Evolutionary conservation across 768 basidiomycete species (phyloP).

Genomic region (Tricholoma matsutake): DNA sequence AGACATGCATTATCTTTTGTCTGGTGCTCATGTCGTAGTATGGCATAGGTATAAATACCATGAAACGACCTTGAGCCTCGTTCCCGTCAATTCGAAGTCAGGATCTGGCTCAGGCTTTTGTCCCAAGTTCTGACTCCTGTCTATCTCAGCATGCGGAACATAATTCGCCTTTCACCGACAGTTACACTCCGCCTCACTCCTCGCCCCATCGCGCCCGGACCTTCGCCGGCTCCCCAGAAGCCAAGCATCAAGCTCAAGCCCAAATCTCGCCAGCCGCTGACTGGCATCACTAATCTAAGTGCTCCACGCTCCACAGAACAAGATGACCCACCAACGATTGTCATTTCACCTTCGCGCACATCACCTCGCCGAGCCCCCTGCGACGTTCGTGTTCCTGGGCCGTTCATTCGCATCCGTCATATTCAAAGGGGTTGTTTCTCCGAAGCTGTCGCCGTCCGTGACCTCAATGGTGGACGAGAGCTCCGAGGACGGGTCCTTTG

Average conservation of each 20-base stretch:
- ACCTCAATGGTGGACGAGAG: conserved; percentile 13
- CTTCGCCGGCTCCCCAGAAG: neutral
- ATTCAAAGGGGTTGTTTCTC: conserved; percentile 17
- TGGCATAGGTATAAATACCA: neutral
- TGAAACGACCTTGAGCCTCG: neutral
- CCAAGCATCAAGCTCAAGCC: conserved; percentile 5
- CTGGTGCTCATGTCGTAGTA: neutral
- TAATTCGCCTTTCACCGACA: conserved; percentile 5
- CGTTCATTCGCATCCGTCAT: conserved; percentile 27
- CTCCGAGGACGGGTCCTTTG: conserved; percentile 32
- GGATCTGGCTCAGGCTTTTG: conserved; percentile 18
- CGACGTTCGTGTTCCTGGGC: conserved; percentile 19
- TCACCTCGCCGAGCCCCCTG: neutral
- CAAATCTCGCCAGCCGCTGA: neutral
- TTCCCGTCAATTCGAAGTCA: conserved; percentile 16
- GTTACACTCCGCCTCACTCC: neutral
- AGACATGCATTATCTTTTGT: neutral
- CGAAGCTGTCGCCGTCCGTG: conserved; percentile 15
- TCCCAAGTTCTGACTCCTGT: conserved; percentile 30
- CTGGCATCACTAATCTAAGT: conserved; percentile 3
- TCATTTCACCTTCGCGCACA: neutral
- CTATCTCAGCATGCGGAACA: conserved; percentile 6
- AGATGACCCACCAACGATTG: neutral
- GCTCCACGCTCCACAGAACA: neutral
- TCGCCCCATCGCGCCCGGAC: neutral